Evolutionary conservation across 1,139 yeast species (phyloP), one percentile per base, ranked within the genome.

Genomic region (Yamadazyma spencermartinsiae): DNA sequence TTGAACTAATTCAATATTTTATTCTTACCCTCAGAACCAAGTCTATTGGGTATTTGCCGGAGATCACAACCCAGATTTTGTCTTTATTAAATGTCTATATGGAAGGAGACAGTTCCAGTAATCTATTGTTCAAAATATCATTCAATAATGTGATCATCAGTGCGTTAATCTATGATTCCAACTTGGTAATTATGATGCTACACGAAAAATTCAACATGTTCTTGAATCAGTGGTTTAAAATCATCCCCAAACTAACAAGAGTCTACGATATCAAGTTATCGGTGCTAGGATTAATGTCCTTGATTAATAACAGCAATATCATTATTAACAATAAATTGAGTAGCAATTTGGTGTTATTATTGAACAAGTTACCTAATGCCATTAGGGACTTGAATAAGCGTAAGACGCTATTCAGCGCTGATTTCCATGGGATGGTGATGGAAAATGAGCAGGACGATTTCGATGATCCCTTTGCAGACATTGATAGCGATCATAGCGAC

Each of bases 261-360:
- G 95, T 88, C 2, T 86, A 76, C 52, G 98, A 90, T 61, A 72
- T 88, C 59, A 89, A 89, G 59, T 63, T 92, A 31, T 78, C 87
- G 1, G 68, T 79, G 3, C 61, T 90, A 47, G 94, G 95, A 1
- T 58, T 86, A 28, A 60, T 90, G 37, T 72, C 78, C 23, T 49
- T 83, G n/a, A 49, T 75, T 10, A 62, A 54, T 43, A 54, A 61
- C 40, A 56, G 56, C 36, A 57, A 58, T 23, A 50, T 53, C 30
- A 46, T 49, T 19, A 43, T 42, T n/a, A 49, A 43, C 19, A 21
- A 37, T 11, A 38, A 42, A 7, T 38, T 53, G 18, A 43, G 51
- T 8, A 30, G 26, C 11, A 44, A 44, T 28, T 41, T 55, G 11
- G 17, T 50, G 4, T 36, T 29, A 2, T 37, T 55, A 16, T 25